Evolutionary conservation across 2,329 filamentous ascomycete species (phyloP).

Genomic region (Aspergillus proliferans): DNA sequence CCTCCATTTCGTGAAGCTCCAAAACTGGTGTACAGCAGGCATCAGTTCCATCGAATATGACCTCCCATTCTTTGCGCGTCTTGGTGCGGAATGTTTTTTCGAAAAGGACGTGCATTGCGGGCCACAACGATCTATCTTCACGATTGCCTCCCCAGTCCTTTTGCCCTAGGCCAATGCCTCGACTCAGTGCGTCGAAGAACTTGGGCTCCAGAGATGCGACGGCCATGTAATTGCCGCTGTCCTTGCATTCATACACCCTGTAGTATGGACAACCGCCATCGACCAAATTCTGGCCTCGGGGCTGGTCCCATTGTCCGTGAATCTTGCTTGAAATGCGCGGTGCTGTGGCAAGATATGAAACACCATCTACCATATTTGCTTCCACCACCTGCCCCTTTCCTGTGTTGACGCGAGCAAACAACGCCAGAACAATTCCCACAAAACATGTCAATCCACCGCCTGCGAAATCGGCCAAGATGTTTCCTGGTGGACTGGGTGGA

Average conservation of each 20-base stretch:
- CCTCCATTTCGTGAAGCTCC: conserved; percentile 61
- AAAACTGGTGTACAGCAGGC: conserved; percentile 83
- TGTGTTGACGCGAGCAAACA: conserved; percentile 55
- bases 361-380: conserved; percentile 89
- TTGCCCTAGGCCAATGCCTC: conserved; percentile 54
- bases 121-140: conserved; percentile 46
- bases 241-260: conserved; percentile 65
- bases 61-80: conserved; percentile 70
- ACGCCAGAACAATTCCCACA: conserved; percentile 68
- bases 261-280: conserved; percentile 82
- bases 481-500: conserved; percentile 52
- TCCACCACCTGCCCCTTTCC: conserved; percentile 78
- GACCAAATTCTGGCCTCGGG: conserved; percentile 66
- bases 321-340: conserved; percentile 61
- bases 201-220: conserved; percentile 81
- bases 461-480: conserved; percentile 80
- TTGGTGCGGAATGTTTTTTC: conserved; percentile 52
- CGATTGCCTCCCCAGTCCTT: conserved; percentile 23
- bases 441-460: conserved; percentile 74
- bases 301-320: conserved; percentile 49
- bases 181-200: conserved; percentile 63
- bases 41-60: conserved; percentile 75
- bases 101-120: conserved; percentile 44
- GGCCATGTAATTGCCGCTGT: conserved; percentile 64
- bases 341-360: conserved; percentile 66